phyloP scores from a whole-genome alignment of 129 eudicot genomes.

The Scalesia atractyloides region DNA sequence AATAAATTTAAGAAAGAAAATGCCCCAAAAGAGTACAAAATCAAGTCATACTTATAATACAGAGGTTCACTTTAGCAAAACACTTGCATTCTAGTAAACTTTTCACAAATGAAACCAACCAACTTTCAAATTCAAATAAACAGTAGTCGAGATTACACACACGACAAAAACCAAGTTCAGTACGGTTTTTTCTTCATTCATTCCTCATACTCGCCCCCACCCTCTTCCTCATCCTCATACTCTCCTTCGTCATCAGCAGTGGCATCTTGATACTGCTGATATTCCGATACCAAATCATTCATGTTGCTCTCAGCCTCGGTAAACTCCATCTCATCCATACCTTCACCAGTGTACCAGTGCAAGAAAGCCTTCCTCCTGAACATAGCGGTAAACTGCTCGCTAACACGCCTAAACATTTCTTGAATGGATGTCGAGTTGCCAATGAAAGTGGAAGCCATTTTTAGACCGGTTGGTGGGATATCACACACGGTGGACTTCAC shows the following conservation, averaged over 20 bases:
- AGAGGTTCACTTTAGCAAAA: no score
- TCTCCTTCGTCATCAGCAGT: conserved; percentile 54
- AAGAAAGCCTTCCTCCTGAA: conserved; percentile 70
- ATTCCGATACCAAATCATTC: conserved; percentile 58
- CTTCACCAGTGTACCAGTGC: conserved; percentile 67
- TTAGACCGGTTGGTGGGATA: conserved; percentile 64
- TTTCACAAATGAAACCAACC: background rate
- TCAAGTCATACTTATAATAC: background rate
- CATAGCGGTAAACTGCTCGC: conserved; percentile 68
- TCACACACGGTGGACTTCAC: conserved; percentile 64
- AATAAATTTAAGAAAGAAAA: background rate
- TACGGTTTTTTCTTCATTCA: background rate
- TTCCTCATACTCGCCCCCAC: conserved; percentile 24
- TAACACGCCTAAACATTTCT: conserved; percentile 62
- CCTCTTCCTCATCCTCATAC: conserved; percentile 53
- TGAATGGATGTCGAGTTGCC: conserved; percentile 64
- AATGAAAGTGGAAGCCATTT: conserved; percentile 60
- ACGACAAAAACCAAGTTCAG: background rate
- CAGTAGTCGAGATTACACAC: background rate
- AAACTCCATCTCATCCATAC: conserved; percentile 69
- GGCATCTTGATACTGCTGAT: conserved; percentile 70
- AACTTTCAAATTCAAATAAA: background rate
- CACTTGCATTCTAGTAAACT: background rate
- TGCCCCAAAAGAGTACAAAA: background rate
- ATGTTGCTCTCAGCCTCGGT: conserved; percentile 61